Base-by-base conservation (phyloP, 495 filamentous ascomycete species). In the Xylaria sp. region DNA sequence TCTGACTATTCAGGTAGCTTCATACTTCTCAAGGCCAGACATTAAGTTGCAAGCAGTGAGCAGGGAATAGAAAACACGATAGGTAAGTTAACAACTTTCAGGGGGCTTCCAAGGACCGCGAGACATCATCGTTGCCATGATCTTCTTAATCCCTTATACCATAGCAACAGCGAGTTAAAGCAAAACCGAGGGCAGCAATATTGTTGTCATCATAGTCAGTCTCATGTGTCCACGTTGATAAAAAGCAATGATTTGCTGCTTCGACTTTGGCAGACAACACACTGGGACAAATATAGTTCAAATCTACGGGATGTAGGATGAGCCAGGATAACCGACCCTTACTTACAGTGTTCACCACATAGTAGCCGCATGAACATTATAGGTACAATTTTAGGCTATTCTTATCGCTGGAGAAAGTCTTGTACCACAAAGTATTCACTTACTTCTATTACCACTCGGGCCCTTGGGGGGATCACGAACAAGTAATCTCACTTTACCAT, bases 401-500 rank as follows among this genome's bases (percentile, higher is more conserved):
- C 50, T 52, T 50, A 48, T 24, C 43, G 37, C 61, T 15, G 35
- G 17, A 48, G 48, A 40, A 55, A 57, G 31, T 29, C 52, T 44
- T 19, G 57, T 37, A 37, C 48, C n/a, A 57, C 61, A 40, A 50
- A 71, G 53, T 26, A 71, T 57, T 82, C 80, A 84, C 72, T 82
- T 79, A 46, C 72, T 72, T 68, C 80, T 74, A 57, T 68, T 78
- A 31, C 80, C 82, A 69, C 80, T 80, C 1, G 85, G 83, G 8
- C 85, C 85, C 78, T 86, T 87, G 43, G 86, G 82, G 35, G 82
- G 82, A 74, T 88, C 86, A 66, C 87, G 80, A 62, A 89, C 87
- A 68, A 89, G 81, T 71, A 90, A 79, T 77, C 84, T 85, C 58
- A 89, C 85, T 79, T 88, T 90, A 52, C 86, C 87, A 29, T 87